Evolutionary conservation across 192 early-diverging fungal species (phyloP), one percentile per base, ranked within the genome.

Genomic region (Linnemannia exigua): DNA sequence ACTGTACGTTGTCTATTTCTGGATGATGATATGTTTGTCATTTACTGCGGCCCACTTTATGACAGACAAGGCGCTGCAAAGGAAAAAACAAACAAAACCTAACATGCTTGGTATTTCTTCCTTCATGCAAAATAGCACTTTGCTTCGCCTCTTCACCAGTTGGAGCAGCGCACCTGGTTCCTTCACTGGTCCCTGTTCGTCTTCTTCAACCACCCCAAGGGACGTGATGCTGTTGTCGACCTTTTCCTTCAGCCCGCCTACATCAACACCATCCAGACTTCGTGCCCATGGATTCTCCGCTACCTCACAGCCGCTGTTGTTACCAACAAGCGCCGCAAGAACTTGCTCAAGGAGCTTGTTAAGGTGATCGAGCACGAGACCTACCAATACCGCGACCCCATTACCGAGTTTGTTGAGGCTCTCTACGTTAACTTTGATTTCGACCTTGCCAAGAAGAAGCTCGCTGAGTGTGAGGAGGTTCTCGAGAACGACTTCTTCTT

Each of bases 171-270:
- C 74, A 93, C 94, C 67, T 98, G 96, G 96, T 90, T 99, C 71
- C 91, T 99, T 86, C 98, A 99, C 92, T 98, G 97, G 97, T 96
- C 96, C 36, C 92, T 99, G 75, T 99, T 99, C 90, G 97, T 99
- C 52, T 99, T 97, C 91, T 99, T 99, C 90, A 98, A 98, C 91
- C 98, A 99, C 89, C 95, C 97, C 72, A 96, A 96, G 89, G 97
- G 98, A 44, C 95, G 96, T 66, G 98, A 99, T 89, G 96, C 92
- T 79, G 95, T 99, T 76, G 92, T 97, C 61, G 98, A 99, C 88
- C 92, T 98, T 82, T 97, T 98, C 91, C 91, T 99, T 87, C 90
- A 93, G 79, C 94, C 97, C 70, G 91, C 92, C 77, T 99, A 99
- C 90, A 93, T 98, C 88, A 99, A 98, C 93, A 97, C 98, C 9